Percentiles rank a stretch among this genome's conserved stretches.
phyloP scores from a whole-genome alignment of 129 eudicot genomes.

The Tagetes erecta region DNA sequence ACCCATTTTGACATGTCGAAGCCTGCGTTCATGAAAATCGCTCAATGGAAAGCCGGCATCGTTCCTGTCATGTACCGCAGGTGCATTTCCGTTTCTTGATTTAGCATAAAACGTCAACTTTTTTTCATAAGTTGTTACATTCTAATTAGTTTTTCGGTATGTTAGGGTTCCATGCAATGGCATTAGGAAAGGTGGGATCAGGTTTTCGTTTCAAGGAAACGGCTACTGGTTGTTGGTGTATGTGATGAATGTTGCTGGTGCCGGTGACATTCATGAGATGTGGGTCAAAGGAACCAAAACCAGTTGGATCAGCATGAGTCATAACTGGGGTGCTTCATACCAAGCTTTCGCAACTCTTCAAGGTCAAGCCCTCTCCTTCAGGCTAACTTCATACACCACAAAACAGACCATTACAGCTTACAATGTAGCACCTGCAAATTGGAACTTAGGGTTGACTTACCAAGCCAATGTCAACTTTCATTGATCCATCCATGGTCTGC shows the following conservation, averaged over 20 bases:
- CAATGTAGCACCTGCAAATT: conserved; percentile 70
- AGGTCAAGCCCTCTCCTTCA: conserved; percentile 77
- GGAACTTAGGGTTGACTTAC: conserved; percentile 76
- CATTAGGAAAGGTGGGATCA: conserved; percentile 52
- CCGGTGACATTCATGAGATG: conserved; percentile 62
- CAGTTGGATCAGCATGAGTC: conserved; percentile 81
- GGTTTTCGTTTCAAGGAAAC: conserved; percentile 65
- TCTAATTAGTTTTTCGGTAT: neutral
- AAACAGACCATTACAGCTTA: conserved; percentile 57
- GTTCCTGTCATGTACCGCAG: conserved; percentile 83
- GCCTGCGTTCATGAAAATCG: conserved; percentile 83
- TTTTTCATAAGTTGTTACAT: neutral
- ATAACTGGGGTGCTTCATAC: conserved; percentile 93
- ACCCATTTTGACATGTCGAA: conserved; percentile 84
- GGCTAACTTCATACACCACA: conserved; percentile 59
- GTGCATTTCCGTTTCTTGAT: conserved; percentile 21
- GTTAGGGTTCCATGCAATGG: conserved; percentile 66
- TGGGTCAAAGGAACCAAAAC: conserved; percentile 85
- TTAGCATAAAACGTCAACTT: neutral
- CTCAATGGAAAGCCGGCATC: conserved; percentile 77
- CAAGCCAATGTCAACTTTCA: conserved; percentile 54
- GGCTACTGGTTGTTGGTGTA: conserved; percentile 72
- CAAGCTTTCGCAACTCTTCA: conserved; percentile 68
- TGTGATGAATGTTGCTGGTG: conserved; percentile 86
- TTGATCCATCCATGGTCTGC: conserved; percentile 27